A percentile compares a stretch with the other conserved stretches of the same genome.
These are phyloP conservation scores for Sporisorium iseilematis-ciliati DNA, from an alignment of 1,284 basidiomycete species.

Conservation along the genomic window DNA sequence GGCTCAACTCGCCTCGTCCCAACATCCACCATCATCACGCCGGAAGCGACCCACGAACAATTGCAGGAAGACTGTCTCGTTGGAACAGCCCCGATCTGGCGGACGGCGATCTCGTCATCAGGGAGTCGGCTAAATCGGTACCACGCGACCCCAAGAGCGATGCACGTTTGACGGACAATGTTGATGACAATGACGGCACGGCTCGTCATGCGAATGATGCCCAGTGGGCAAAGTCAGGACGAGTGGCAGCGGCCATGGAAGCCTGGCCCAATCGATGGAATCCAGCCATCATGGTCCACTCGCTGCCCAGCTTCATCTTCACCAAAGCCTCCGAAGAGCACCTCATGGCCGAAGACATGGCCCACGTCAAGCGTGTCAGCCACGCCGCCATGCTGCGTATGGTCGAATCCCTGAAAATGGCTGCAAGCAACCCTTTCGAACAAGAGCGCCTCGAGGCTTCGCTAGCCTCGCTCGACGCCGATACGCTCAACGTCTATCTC, in stretches of 20 bases:
- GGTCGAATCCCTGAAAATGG: conserved; percentile 13
- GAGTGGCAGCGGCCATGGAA: conserved; percentile 9
- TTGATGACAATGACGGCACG: not conserved
- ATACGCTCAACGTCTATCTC: conserved; percentile 28
- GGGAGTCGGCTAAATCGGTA: conserved; percentile 12
- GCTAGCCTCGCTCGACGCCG: conserved; percentile 24
- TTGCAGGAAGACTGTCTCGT: conserved; percentile 13
- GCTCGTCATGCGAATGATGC: not conserved
- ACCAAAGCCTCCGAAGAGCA: conserved; percentile 24
- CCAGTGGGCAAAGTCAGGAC: not conserved
- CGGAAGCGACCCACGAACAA: not conserved
- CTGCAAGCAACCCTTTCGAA: conserved; percentile 14
- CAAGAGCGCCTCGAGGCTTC: conserved; percentile 14
- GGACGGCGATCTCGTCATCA: conserved; percentile 11
- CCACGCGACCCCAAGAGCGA: not conserved
- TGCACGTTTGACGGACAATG: not conserved
- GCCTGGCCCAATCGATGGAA: conserved; percentile 35
- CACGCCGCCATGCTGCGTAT: conserved; percentile 18
- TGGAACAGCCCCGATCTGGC: conserved; percentile 27
- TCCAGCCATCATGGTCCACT: conserved; percentile 15
- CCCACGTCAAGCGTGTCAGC: conserved; percentile 16
- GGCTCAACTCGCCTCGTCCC: not conserved
- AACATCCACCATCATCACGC: not conserved
- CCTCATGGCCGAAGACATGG: conserved; percentile 31
- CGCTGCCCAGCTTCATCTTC: conserved; percentile 19